A percentile compares a stretch with the other conserved stretches of the same genome.
These are phyloP conservation scores for Soucietia sequanensis DNA, from an alignment of 805 yeast species.

Conservation along the genomic window DNA sequence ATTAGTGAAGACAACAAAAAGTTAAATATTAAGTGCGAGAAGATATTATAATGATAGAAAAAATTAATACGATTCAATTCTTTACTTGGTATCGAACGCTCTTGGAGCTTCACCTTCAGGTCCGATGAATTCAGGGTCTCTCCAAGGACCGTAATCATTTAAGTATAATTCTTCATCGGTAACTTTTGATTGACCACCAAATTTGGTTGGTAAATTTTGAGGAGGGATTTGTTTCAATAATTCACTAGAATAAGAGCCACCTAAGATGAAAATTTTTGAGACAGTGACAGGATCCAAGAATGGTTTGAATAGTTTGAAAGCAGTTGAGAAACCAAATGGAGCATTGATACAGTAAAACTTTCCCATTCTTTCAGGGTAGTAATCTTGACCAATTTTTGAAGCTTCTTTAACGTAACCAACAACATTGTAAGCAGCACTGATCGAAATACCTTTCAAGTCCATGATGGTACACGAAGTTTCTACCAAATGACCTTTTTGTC, in stretches of 20 bases:
- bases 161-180: conserved; percentile 79
- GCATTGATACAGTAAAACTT: conserved; percentile 94
- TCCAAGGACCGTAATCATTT: conserved; percentile 97
- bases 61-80: too few species aligned
- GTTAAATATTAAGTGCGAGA: too few species aligned
- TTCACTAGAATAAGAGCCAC: conserved; percentile 75
- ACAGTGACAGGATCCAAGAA: conserved; percentile 98
- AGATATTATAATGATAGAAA: too few species aligned
- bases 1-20: too few species aligned
- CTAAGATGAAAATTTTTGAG: conserved; percentile 85
- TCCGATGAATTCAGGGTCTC: conserved; percentile 82
- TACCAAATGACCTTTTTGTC: conserved; percentile 70
- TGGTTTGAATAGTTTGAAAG: conserved; percentile 86
- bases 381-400: conserved; percentile 91
- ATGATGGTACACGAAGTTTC: conserved; percentile 97
- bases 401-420: conserved; percentile 89
- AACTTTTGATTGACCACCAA: conserved; percentile 78
- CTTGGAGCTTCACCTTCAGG: conserved; percentile 94
- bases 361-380: conserved; percentile 99
- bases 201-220: conserved; percentile 86
- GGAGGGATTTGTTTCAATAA: conserved; percentile 89
- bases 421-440: conserved; percentile 81
- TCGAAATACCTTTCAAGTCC: conserved; percentile 92
- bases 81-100: conserved; percentile 15
- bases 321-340: conserved; percentile 96